phyloP scores from a whole-genome alignment of 2,329 filamentous ascomycete species.

The Phyllosticta paracitricarpa region DNA sequence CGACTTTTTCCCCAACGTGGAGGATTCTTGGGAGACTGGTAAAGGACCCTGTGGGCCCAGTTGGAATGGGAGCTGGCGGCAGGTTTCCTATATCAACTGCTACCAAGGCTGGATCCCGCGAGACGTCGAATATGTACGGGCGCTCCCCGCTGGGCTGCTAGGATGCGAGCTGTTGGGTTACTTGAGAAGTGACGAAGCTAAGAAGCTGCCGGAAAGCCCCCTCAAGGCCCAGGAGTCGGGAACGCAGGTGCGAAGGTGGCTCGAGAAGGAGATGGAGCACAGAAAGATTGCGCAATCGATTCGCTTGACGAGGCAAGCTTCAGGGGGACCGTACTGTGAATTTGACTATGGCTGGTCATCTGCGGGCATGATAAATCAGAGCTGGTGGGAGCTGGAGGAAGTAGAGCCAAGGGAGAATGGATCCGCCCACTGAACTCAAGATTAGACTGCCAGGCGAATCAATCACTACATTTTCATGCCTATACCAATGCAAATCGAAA shows the following conservation, averaged over 20 bases:
- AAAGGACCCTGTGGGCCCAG: conserved; percentile 19
- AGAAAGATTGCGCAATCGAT: conserved; percentile 24
- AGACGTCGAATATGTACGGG: conserved; percentile 19
- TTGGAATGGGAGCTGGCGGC: conserved; percentile 36
- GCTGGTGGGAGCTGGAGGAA: neutral
- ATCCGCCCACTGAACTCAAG: neutral
- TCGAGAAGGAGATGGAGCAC: conserved; percentile 28
- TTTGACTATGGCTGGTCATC: conserved; percentile 28
- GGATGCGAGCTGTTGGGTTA: conserved; percentile 25
- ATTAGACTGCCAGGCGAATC: neutral
- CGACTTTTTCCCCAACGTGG: neutral
- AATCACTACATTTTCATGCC: neutral
- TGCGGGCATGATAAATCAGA: neutral
- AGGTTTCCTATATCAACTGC: conserved; percentile 31
- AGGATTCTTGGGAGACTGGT: conserved; percentile 1
- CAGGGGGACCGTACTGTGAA: conserved; percentile 21
- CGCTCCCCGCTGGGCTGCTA: conserved; percentile 26
- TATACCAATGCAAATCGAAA: neutral
- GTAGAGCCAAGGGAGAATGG: neutral
- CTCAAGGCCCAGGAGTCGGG: conserved; percentile 16
- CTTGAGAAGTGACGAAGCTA: conserved; percentile 23
- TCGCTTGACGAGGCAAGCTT: conserved; percentile 17
- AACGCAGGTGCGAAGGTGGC: conserved; percentile 22
- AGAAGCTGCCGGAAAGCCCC: conserved; percentile 5
- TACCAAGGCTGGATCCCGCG: conserved; percentile 36